phyloP scores from a whole-genome alignment of 768 basidiomycete genomes.

The Lactarius sp. region DNA sequence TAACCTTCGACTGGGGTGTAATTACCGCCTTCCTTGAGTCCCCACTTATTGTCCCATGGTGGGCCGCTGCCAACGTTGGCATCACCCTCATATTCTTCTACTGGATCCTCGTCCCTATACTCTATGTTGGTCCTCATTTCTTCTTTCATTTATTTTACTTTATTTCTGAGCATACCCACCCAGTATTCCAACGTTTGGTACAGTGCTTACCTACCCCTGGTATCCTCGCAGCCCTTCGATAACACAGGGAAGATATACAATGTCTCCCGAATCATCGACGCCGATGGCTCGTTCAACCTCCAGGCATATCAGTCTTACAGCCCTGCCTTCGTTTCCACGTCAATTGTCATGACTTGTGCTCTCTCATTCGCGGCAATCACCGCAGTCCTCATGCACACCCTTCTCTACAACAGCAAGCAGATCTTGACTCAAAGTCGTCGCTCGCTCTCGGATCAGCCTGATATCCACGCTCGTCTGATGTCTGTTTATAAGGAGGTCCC shows the following conservation, averaged over 20 bases:
- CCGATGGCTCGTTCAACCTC: constrained; percentile 51
- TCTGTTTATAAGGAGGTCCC: too few species aligned
- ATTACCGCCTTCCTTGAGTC: constrained; percentile 52
- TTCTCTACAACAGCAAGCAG: too few species aligned
- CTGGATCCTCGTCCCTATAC: constrained; percentile 54
- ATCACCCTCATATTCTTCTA: constrained; percentile 62
- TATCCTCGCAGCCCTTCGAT: constrained; percentile 57
- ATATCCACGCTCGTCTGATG: too few species aligned
- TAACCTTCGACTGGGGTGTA: constrained; percentile 82
- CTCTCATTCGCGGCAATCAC: constrained; percentile 38
- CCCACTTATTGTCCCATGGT: constrained; percentile 78
- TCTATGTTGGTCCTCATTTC: constrained; percentile 38
- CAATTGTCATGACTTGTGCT: constrained; percentile 74
- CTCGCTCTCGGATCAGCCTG: too few species aligned
- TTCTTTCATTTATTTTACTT: background rate
- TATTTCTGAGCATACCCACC: background rate
- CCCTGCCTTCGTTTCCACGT: constrained; percentile 57
- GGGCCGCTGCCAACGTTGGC: constrained; percentile 70
- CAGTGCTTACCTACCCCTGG: constrained; percentile 41
- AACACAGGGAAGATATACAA: constrained; percentile 57
- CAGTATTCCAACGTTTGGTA: constrained; percentile 11
- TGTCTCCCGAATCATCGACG: constrained; percentile 49
- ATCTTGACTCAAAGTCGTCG: too few species aligned
- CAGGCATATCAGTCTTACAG: constrained; percentile 52
- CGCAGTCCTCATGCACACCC: too few species aligned